Evolutionary conservation across 495 filamentous ascomycete species (phyloP), one percentile per base, ranked within the genome.

Genomic region (Aspergillus saccharolyticus): DNA sequence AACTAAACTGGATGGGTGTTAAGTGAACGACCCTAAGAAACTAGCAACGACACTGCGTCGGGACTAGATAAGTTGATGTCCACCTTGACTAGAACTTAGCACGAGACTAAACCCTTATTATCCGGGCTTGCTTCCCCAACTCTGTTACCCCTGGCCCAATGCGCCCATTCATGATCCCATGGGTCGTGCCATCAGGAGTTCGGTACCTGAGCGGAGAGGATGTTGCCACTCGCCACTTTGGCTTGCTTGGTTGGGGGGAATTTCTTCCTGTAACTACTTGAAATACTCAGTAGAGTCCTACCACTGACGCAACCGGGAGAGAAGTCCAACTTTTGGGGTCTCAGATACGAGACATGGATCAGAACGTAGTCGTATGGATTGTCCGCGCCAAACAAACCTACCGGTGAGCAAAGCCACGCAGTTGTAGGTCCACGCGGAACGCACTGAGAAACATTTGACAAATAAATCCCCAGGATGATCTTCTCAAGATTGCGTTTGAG

Each of bases 121-220:
- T 45, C 39, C 33, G 30, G 50, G 55, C 52, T 20, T 39, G 49
- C 28, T 58, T 58, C 42, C 51, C 47, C 46, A 57, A 44, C 47
- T 15, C 16, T 53, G n/a, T 58, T 55, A 54, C 57, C 56, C 56
- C 56, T 59, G 56, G 56, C 51, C 56, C 56, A 54, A 54, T 59
- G 56, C 56, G 44, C 22, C 52, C 17, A 22, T 39, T 30, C 44
- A 21, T 16, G 54, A 28, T 28, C 25, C 52, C 52, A 24, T 44
- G 42, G 42, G 44, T 44, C 44, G 33, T 22, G 48, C 48, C 48
- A 30, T 51, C 28, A 28, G 28, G 10, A 25, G 28, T 28, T 51
- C 33, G 47, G 47, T 30, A 50, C 47, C 47, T 50, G 47, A 50
- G 47, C 22, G 16, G 22, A 47, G 22, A 47, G 19, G 5, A 17